Evolutionary conservation across 805 yeast genomes (phyloP), one percentile per base, ranked within the genome.

Genomic region (Pichia cephalocereana): DNA sequence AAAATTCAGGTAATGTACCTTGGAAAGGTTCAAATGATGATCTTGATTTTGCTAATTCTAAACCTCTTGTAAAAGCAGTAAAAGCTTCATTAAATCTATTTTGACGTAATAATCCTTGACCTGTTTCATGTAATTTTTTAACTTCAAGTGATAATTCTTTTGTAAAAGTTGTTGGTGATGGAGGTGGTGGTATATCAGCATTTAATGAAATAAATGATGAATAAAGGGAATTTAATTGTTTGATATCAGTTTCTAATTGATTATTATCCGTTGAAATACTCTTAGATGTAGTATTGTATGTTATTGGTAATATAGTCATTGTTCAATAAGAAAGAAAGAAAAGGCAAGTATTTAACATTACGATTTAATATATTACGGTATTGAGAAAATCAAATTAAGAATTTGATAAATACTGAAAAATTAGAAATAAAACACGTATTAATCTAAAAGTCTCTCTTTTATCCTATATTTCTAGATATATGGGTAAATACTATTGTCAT

Each of bases 401-500:
- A 30, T 7, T 8, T 30, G 10, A 10, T n/a, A n/a, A n/a, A n/a
- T 3, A 30, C 14, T 30, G 10, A 12, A 30, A 30, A 12, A 30
- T 9, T 30, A 30, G 8, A 30, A 30, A 7, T 10, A 30, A 30
- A 30, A 30, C 14, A 30, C 32, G 14, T 30, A 30, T 30, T 10
- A 8, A 8, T 10, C 17, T 14, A 23, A 14, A n/a, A n/a, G n/a
- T n/a, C n/a, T n/a, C n/a, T n/a, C n/a, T n/a, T n/a, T n/a, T n/a
- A n/a, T n/a, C n/a, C n/a, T n/a, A n/a, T n/a, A n/a, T n/a, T n/a
- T n/a, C 23, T 19, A 19, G 4, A 19, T 4, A 19, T 27, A 80
- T 83, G 89, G 83, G 80, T 3, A 76, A 82, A 53, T 85, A 82
- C 63, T 84, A 82, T 66, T 88, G 96, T 65, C 93, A 84, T 56